Conservation (phyloP, 83 land plant genomes). For the Isoetes engelmannii region DNA sequence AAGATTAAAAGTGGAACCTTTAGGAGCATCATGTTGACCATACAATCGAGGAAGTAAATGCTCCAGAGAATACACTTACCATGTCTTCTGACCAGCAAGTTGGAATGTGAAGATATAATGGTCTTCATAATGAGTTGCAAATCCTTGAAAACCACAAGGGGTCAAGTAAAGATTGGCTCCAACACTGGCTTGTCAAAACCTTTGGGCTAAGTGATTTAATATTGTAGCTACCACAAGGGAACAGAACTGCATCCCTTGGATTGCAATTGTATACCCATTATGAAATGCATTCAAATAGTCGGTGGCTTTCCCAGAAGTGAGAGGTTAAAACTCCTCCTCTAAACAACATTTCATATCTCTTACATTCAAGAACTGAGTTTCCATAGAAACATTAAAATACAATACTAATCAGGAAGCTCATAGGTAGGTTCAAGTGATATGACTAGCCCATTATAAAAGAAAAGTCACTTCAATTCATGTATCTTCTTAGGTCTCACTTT, state of each 20-base stretch:
- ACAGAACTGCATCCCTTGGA: slow-evolving; percentile 74
- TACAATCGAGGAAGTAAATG: slow-evolving; percentile 58
- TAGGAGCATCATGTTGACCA: slow-evolving; percentile 18
- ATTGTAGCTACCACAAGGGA: slow-evolving; percentile 45
- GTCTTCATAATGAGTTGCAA: slow-evolving; percentile 65
- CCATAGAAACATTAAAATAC: not conserved
- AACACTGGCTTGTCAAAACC: slow-evolving; percentile 69
- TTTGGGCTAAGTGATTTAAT: slow-evolving; percentile 39
- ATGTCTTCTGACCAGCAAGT: slow-evolving; percentile 52
- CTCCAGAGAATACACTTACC: slow-evolving; percentile 43
- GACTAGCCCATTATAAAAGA: too few species aligned
- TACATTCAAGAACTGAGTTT: slow-evolving; percentile 9
- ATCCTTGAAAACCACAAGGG: slow-evolving; percentile 65
- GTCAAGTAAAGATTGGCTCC: slow-evolving; percentile 85
- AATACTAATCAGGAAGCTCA: too few species aligned
- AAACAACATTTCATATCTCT: slow-evolving; percentile 36
- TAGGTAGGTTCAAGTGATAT: not conserved
- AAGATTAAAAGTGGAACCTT: slow-evolving; percentile 19
- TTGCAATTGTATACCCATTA: slow-evolving; percentile 57
- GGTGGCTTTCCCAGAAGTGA: slow-evolving; percentile 15
- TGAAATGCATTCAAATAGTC: slow-evolving; percentile 50
- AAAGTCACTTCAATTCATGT: too few species aligned
- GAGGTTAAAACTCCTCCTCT: not conserved
- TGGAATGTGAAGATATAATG: slow-evolving; percentile 85
- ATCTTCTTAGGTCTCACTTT: too few species aligned